Percentiles rank a stretch among this genome's conserved stretches.
Evolutionary conservation across 2,329 filamentous ascomycete genomes (phyloP).

Genomic region (Laburnicola sp.): DNA sequence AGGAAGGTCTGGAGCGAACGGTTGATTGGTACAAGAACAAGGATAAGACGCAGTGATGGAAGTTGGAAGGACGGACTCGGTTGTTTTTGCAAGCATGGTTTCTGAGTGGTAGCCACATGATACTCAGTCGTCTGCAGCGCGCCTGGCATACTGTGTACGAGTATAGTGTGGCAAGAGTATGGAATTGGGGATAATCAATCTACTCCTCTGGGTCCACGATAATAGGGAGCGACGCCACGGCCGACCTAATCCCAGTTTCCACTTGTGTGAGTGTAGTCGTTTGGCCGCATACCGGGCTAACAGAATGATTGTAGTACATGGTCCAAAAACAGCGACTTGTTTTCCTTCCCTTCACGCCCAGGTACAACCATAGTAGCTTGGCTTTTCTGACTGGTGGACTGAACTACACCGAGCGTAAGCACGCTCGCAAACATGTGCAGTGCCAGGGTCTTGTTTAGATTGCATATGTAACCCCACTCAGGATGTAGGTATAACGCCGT

Average conservation of each 20-base stretch:
- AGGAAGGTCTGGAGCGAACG: constrained; percentile 12
- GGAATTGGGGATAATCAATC: too few relatives aligned
- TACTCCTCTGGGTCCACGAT: too few relatives aligned
- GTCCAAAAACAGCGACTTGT: background rate
- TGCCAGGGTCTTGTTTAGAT: background rate
- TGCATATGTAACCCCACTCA: background rate
- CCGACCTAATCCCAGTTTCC: too few relatives aligned
- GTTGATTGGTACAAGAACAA: constrained; percentile 10
- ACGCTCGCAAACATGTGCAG: background rate
- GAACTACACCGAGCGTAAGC: background rate
- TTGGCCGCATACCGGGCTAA: too few relatives aligned
- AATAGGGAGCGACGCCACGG: too few relatives aligned
- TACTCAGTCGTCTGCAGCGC: background rate
- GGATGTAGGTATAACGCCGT: too few relatives aligned
- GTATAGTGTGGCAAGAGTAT: too few relatives aligned
- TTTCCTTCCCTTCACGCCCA: background rate
- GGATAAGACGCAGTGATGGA: background rate
- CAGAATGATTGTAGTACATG: background rate
- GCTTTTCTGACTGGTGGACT: background rate
- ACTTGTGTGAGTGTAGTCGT: too few relatives aligned
- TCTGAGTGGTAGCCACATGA: background rate
- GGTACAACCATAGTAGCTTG: background rate
- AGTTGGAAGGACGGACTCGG: background rate
- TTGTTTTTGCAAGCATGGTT: background rate
- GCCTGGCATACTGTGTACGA: background rate